Evolutionary conservation across 805 yeast species (phyloP), one percentile per base, ranked within the genome.

Genomic region (Candida ficus): DNA sequence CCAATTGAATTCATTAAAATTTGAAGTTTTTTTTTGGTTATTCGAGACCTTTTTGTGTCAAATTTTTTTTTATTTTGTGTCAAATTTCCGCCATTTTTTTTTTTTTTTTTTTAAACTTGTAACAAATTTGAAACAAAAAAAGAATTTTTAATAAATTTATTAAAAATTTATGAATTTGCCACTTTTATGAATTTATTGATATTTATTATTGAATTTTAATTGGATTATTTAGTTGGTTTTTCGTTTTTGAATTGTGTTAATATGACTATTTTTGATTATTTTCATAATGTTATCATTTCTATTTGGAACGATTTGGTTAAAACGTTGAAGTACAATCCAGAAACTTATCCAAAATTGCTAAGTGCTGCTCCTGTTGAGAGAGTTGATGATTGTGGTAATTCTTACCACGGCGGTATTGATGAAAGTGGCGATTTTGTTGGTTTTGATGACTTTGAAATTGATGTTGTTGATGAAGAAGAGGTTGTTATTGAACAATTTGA

Each of bases 1-100:
- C 46, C 44, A 13, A 35, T 43, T 10, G 49, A 45, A 19, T 36
- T 37, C 11, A 7, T 35, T 1, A 17, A 41, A 11, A 12, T 41
- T 7, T 41, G 35, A 41, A 7, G 2, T 16, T 20, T 22, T 14
- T 7, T 25, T 14, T 5, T 7, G 8, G 23, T 16, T 33, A 12
- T 20, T 29, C 9, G 12, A 13, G n/a, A 21, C 7, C 9, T 12
- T 16, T 14, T 28, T 16, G 26, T 23, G 26, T 23, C 26, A 23
- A 23, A 10, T 23, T n/a, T 26, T 17, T 18, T 16, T 17, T 11
- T 6, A 16, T 29, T 31, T 19, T 31, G 38, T 29, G 38, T 22
- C 32, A 35, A 33, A 17, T 34, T 22, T 26, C 7, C 13, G 21
- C 10, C 25, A 16, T 8, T 22, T 16, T 29, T 35, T 27, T 17